Conservation (phyloP, 805 yeast genomes). For the Candida anglica region DNA sequence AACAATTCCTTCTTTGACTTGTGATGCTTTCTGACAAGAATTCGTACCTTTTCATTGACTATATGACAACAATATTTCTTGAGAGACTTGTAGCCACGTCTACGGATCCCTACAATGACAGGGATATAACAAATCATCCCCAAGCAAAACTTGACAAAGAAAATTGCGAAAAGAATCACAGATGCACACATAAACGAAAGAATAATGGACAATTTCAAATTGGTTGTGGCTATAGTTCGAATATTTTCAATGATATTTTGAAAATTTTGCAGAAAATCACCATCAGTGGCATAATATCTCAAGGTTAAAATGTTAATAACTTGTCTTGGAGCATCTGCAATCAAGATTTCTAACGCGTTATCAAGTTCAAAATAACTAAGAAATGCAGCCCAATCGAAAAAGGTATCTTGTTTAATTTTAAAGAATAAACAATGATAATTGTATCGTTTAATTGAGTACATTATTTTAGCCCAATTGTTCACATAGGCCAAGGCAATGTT, state of each 20-base stretch:
- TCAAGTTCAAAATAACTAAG: constrained; percentile 62
- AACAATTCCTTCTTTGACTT: constrained; percentile 30
- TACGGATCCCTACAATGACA: constrained; percentile 42
- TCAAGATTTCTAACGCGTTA: constrained; percentile 54
- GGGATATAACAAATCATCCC: constrained; percentile 54
- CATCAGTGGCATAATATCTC: constrained; percentile 45
- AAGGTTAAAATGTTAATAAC: constrained; percentile 75
- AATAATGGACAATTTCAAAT: constrained; percentile 65
- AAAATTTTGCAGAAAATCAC: constrained; percentile 31
- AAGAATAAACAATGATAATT: constrained; percentile 70
- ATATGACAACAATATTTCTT: constrained; percentile 60
- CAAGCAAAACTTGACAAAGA: constrained; percentile 51
- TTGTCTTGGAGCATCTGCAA: constrained; percentile 88
- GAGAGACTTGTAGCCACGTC: constrained; percentile 38
- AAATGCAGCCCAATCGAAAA: constrained; percentile 65
- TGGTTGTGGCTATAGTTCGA: constrained; percentile 53
- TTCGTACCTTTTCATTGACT: constrained; percentile 55
- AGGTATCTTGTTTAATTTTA: constrained; percentile 57
- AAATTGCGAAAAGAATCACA: constrained; percentile 67
- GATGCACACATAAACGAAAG: constrained; percentile 74
- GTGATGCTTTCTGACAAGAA: constrained; percentile 42
- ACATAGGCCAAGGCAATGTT: constrained; percentile 70
- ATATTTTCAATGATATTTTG: constrained; percentile 46
- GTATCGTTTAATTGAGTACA: constrained; percentile 55
- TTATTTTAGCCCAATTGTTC: constrained; percentile 55